Base-by-base conservation (phyloP, 495 filamentous ascomycete genomes). In the Margaritispora aquatica region DNA sequence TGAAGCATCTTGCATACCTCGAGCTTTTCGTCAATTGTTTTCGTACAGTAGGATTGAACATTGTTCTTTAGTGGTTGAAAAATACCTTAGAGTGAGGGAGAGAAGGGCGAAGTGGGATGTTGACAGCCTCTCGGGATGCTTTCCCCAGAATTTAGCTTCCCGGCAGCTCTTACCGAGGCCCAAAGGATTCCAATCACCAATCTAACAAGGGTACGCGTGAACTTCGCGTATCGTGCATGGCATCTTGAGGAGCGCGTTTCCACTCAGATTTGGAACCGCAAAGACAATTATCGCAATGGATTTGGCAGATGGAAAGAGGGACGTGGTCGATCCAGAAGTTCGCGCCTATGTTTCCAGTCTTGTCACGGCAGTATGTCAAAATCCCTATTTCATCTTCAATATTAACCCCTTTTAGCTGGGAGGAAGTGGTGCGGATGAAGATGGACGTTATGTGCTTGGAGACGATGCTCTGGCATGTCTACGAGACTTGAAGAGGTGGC, bases 401-500 rank as follows among this genome's bases (percentile, higher is more conserved):
- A 23, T 51, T 55, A 21, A 65, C 55, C 20, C 54, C 31, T 48
- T 59, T 26, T 68, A 96, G 91, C 84, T 97, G 59, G 94, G 94
- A 71, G 94, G 95, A 23, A 84, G 84, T 65, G 86, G 89, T 67
- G 82, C 86, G 29, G 88, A 89, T 68, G 84, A 90, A 71, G 88
- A 88, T 54, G 90, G 88, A 48, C 78, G 78, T 57, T 99, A 99
- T 72, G 79, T 87, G 7, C 84, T 97, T 49, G 95, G 95, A 67
- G 92, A 97, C 69, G 93, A 97, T 71, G 92, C 95, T 8, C 72
- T 95, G 62, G 89, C 92, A 51, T 92, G 90, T 72, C 78, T 99
- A 55, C 88, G 92, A 54, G 95, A 99, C 72, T 79, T 97, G 44
- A 91, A 90, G 63, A 86, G 84, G 80, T 97, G 95, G 95, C 74